Evolutionary conservation across 768 basidiomycete genomes (phyloP).

Genomic region (Symmetrospora coprosmae): DNA sequence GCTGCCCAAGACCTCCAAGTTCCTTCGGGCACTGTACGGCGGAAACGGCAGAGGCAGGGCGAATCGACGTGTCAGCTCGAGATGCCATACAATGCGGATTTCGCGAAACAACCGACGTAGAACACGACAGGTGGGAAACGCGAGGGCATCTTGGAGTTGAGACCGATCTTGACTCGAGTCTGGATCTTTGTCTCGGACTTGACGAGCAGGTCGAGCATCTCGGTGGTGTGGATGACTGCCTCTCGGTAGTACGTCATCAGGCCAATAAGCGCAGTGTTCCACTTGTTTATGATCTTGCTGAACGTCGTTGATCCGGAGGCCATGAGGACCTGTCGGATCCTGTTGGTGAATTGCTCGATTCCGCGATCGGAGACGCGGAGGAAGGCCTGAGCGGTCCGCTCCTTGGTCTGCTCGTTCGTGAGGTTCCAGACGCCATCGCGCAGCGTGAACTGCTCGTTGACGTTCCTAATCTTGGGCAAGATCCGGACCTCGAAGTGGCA

Average conservation of each 20-base stretch:
- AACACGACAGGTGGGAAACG: constrained; percentile 65
- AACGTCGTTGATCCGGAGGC: constrained; percentile 96
- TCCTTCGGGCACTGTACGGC: constrained; percentile 97
- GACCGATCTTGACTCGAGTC: constrained; percentile 88
- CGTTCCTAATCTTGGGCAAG: constrained; percentile 84
- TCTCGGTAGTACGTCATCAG: constrained; percentile 56
- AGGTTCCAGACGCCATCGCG: constrained; percentile 51
- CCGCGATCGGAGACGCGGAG: constrained; percentile 83
- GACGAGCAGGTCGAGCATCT: constrained; percentile 84
- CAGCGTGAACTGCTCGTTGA: constrained; percentile 94
- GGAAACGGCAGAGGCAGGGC: too few relatives aligned
- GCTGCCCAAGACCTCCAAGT: constrained; percentile 92
- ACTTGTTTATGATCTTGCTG: constrained; percentile 97
- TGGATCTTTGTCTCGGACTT: constrained; percentile 99
- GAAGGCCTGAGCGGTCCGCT: constrained; percentile 95
- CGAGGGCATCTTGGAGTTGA: constrained; percentile 98
- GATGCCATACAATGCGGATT: background rate
- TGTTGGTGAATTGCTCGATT: constrained; percentile 93
- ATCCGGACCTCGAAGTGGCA: constrained; percentile 98
- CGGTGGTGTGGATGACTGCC: constrained; percentile 81
- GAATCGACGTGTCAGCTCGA: constrained; percentile 39
- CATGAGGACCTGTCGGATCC: constrained; percentile 85
- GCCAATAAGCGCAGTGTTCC: constrained; percentile 58
- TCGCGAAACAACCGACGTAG: background rate
- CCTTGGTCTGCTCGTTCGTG: constrained; percentile 92